Percentiles rank a stretch among this genome's conserved stretches.
Conservation (phyloP, 2,329 filamentous ascomycete genomes). For the Trichothecium sympodiale region DNA sequence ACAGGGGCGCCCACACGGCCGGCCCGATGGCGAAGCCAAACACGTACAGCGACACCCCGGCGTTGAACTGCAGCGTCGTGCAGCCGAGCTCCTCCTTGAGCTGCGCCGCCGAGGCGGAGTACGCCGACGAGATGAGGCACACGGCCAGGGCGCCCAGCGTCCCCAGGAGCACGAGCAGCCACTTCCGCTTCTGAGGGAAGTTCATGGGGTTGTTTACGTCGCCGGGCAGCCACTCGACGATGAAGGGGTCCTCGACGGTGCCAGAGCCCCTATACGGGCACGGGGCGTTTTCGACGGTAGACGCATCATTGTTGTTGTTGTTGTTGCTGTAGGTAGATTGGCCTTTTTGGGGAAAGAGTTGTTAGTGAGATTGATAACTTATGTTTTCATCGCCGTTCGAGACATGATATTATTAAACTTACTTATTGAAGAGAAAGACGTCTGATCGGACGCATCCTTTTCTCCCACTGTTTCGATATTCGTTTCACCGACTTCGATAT, state of each 20-base stretch:
- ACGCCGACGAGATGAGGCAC: conserved; percentile 53
- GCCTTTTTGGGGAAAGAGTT: not conserved
- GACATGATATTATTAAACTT: no score
- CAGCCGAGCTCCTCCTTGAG: conserved; percentile 58
- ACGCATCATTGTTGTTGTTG: no score
- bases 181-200: conserved; percentile 43
- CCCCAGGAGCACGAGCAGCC: conserved; percentile 48
- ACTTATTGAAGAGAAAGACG: no score
- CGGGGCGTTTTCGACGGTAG: no score
- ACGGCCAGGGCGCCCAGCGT: conserved; percentile 53
- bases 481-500: no score
- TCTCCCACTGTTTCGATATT: no score
- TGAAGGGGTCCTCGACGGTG: conserved; percentile 50
- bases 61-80: conserved; percentile 58
- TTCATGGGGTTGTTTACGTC: conserved; percentile 54
- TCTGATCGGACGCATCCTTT: no score
- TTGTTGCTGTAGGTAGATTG: not conserved
- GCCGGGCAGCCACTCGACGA: conserved; percentile 51
- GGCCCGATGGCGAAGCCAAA: conserved; percentile 45
- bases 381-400: no score
- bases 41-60: conserved; percentile 51
- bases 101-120: conserved; percentile 25
- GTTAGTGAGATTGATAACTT: no score
- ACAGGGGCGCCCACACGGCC: conserved; percentile 43
- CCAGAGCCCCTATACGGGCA: conserved; percentile 20